Evolutionary conservation across 768 basidiomycete species (phyloP), one percentile per base, ranked within the genome.

Genomic region (Rhizopogon salebrosus): DNA sequence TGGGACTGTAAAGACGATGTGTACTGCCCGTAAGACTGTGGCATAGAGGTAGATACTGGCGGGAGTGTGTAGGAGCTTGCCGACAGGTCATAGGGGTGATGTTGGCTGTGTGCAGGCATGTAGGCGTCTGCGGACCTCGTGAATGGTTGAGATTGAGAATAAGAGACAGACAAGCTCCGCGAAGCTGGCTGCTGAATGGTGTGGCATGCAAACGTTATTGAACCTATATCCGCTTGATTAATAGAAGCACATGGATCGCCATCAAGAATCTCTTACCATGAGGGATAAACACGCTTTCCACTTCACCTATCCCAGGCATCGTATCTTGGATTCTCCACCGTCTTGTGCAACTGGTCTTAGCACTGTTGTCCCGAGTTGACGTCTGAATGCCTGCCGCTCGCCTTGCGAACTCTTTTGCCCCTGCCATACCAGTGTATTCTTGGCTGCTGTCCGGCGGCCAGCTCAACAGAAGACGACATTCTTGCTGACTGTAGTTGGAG

Each of bases 201-300:
- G 60, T 72, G 72, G 58, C 71, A 72, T 26, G 73, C 73, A 53
- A 72, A 72, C 62, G 74, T 73, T 54, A 72, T 66, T 42, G 66
- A 60, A 43, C 70, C 70, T 72, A 62, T 23, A 57, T 35, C 16
- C 49, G 35, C 22, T 16, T 26, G 42, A 6, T 39, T 51, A 55
- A 58, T 41, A 60, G 60, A 57, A 67, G 59, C 60, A 50, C 66
- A 64, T 68, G 66, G 62, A 42, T 56, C 68, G 69, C 69, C 68
- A 65, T 68, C 68, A 68, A 63, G 57, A 51, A 65, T 54, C 62
- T 62, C 81, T 61, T 66, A 87, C 90, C 90, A 80, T 93, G 89
- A 66, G 91, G 90, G 69, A 92, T 90, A 70, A 89, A 92, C 57
- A 92, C 85, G 70, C 88, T 91, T 66, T 92, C 89, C 26, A 92